Conservation (phyloP, 257 asterid species). For the Solanum ahanhuiri region DNA sequence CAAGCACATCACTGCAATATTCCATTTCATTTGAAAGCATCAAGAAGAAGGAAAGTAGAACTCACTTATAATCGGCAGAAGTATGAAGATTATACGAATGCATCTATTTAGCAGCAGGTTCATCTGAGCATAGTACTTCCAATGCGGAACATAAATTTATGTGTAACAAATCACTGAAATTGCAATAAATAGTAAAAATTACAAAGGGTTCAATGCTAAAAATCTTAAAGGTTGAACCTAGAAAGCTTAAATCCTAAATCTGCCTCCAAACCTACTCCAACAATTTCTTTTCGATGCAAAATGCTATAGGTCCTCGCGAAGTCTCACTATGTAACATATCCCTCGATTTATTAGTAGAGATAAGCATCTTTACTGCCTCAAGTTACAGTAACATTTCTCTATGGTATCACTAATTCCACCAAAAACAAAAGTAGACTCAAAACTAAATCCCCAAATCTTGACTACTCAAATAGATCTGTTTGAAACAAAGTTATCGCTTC, state of each 20-base stretch:
- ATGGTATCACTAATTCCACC: background rate
- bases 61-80: background rate
- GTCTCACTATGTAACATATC: background rate
- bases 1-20: background rate
- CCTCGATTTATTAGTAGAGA: background rate
- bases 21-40: background rate
- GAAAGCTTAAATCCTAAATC: background rate
- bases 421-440: background rate
- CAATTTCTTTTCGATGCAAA: background rate
- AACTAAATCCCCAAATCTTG: background rate
- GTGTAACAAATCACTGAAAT: background rate
- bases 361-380: background rate
- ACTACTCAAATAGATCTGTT: background rate
- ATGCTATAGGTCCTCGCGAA: background rate
- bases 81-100: background rate
- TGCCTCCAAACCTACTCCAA: background rate
- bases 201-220: background rate
- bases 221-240: background rate
- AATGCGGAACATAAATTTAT: background rate
- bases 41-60: background rate
- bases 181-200: background rate
- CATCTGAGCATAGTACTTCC: background rate
- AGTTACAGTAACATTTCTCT: background rate
- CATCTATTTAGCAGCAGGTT: background rate
- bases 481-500: background rate